Conservation (phyloP, 1,139 yeast species). For the Yamadazyma triangularis region DNA sequence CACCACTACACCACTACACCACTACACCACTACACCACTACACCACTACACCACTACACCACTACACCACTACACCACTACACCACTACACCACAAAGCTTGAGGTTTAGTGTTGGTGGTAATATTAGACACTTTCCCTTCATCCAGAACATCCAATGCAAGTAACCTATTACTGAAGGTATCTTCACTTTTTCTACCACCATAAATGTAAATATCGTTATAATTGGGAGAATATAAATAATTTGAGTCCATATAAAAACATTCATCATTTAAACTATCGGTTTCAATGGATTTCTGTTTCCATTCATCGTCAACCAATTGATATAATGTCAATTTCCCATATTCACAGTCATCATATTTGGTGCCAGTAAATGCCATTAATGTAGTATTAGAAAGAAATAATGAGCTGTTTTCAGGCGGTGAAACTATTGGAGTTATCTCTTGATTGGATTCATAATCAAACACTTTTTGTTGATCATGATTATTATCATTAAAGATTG, state of each 20-base stretch:
- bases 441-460: constrained; percentile 14
- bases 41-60: too few relatives aligned
- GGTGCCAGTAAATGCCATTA: constrained; percentile 27
- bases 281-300: constrained; percentile 14
- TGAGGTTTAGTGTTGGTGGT: constrained; percentile 42
- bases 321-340: constrained; percentile 21
- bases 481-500: constrained; percentile 25
- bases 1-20: too few relatives aligned
- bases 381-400: constrained; percentile 23
- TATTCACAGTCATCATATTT: constrained; percentile 3
- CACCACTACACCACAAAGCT: too few relatives aligned
- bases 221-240: constrained; percentile 24
- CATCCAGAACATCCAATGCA: constrained; percentile 27
- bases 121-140: constrained; percentile 26
- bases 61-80: too few relatives aligned
- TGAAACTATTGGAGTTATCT: constrained; percentile 16
- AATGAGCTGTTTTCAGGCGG: constrained; percentile 34
- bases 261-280: constrained; percentile 23
- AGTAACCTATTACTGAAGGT: constrained; percentile 26
- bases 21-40: too few relatives aligned
- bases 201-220: constrained; percentile 32
- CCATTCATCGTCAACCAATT: constrained; percentile 27
- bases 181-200: constrained; percentile 25
- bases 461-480: constrained; percentile 17
- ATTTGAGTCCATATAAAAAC: constrained; percentile 27